Conservation (phyloP, 176 grass and related monocot species). For the Triticum turgidum region DNA sequence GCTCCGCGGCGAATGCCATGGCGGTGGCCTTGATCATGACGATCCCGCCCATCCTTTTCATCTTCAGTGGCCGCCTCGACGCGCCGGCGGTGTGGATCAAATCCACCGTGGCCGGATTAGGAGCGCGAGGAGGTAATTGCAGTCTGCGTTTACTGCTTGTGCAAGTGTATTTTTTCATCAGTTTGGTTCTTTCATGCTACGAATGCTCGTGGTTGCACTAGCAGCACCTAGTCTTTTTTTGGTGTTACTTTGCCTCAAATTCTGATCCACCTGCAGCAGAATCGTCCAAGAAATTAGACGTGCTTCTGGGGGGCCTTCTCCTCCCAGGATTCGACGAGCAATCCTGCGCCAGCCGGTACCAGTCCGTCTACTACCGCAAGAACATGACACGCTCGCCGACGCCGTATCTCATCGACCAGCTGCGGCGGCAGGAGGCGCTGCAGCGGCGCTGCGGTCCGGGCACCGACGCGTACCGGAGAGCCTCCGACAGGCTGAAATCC, state of each 20-base stretch:
- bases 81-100: constrained; percentile 30
- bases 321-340: constrained; percentile 39
- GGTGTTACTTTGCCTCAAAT: neutral
- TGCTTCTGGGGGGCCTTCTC: constrained; percentile 64
- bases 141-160: too few species aligned
- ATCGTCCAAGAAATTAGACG: constrained; percentile 6
- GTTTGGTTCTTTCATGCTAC: neutral
- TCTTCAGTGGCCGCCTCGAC: neutral
- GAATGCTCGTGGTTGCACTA: neutral
- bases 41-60: constrained; percentile 10
- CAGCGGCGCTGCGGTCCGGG: constrained; percentile 57
- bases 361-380: constrained; percentile 45
- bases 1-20: constrained; percentile 12
- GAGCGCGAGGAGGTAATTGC: neutral
- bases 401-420: constrained; percentile 40
- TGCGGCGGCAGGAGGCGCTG: constrained; percentile 63
- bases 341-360: constrained; percentile 55
- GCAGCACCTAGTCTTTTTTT: too few species aligned
- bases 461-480: constrained; percentile 26
- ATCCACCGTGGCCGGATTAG: neutral
- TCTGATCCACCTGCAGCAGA: neutral
- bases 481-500: constrained; percentile 42
- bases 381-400: constrained; percentile 38
- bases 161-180: neutral
- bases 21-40: constrained; percentile 30